These are phyloP conservation scores for Pichia kluyveri DNA, from an alignment of 805 yeast genomes.

Conservation along the genomic window DNA sequence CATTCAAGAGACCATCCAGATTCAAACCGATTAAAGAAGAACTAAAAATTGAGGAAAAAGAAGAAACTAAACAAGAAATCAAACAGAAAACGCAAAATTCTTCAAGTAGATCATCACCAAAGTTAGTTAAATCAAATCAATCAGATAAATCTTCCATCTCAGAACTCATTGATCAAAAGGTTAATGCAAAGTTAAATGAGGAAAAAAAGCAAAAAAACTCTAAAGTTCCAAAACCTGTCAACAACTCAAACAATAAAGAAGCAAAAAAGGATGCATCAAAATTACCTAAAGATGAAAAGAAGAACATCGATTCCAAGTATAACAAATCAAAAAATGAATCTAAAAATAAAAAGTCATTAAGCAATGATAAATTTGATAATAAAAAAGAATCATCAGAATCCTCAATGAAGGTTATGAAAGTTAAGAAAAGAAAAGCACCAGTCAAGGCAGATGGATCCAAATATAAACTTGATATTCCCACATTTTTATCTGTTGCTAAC, in stretches of 20 bases:
- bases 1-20: too few relatives aligned
- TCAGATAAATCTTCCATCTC: too few relatives aligned
- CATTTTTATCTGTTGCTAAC: slow-evolving; percentile 70
- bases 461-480: slow-evolving; percentile 45
- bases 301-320: neutral
- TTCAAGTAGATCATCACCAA: too few relatives aligned
- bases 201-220: neutral
- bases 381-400: neutral
- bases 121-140: too few relatives aligned
- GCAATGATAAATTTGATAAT: too few relatives aligned
- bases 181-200: neutral
- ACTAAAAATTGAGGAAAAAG: too few relatives aligned
- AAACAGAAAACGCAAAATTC: too few relatives aligned
- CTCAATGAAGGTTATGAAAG: neutral
- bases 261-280: neutral
- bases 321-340: neutral
- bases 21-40: too few relatives aligned
- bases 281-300: neutral
- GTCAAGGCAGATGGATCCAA: slow-evolving; percentile 6
- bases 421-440: neutral
- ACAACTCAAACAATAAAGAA: neutral
- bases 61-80: too few relatives aligned
- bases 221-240: neutral
- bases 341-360: neutral
- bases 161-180: neutral